Conservation (phyloP, 345 rosid species). For the Lenwebbia sp. region DNA sequence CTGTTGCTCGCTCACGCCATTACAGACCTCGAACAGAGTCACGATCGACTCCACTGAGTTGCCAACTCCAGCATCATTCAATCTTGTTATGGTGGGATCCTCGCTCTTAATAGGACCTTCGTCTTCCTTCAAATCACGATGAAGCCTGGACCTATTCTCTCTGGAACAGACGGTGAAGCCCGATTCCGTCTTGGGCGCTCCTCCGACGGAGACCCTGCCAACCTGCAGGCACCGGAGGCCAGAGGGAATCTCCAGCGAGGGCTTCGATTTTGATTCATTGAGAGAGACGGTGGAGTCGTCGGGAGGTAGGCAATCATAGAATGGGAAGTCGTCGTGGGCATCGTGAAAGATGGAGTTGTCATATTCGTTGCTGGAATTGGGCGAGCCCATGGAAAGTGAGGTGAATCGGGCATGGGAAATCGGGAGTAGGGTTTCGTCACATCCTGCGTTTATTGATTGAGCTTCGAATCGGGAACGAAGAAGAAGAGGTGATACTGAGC, state of each 20-base stretch:
- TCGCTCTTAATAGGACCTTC: conserved; percentile 5
- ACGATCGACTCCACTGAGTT: background rate
- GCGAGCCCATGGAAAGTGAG: background rate
- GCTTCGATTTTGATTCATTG: background rate
- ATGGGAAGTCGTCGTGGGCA: conserved; percentile 46
- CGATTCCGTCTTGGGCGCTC: background rate
- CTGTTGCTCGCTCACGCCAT: background rate
- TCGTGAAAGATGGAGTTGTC: conserved; percentile 37
- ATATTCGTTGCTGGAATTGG: background rate
- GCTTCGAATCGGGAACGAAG: background rate
- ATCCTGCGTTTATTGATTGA: background rate
- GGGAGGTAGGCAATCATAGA: conserved; percentile 22
- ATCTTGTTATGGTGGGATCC: background rate
- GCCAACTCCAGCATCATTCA: background rate
- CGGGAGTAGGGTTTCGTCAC: background rate
- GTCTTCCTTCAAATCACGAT: conserved; percentile 14
- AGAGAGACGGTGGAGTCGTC: background rate
- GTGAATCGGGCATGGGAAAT: background rate
- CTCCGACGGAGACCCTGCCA: background rate
- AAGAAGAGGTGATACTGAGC: background rate
- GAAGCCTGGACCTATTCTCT: conserved; percentile 5
- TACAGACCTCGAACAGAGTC: background rate
- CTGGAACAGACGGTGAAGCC: background rate
- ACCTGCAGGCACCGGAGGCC: conserved; percentile 19
- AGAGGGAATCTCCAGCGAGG: conserved; percentile 1